These are phyloP conservation scores for Myxozyma sirexii DNA, from an alignment of 805 yeast species.

Conservation along the genomic window DNA sequence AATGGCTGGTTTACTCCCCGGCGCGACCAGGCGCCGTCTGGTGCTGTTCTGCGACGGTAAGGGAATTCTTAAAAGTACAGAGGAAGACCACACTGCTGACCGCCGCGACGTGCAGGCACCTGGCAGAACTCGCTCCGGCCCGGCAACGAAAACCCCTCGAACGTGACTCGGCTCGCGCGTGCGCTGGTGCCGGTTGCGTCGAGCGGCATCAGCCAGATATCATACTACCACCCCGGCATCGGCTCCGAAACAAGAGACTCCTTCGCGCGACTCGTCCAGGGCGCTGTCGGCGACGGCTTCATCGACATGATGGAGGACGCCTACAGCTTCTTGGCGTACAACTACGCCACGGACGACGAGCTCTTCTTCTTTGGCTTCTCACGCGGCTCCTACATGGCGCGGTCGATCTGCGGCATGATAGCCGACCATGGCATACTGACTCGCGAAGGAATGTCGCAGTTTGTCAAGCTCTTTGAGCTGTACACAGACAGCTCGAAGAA, in stretches of 20 bases:
- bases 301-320: constrained; percentile 16
- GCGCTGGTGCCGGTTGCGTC: constrained; percentile 8
- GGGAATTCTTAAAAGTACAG: neutral
- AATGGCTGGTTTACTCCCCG: no score
- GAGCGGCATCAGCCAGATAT: constrained; percentile 12
- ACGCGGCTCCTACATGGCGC: constrained; percentile 25
- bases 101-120: constrained; percentile 7
- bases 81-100: neutral
- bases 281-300: constrained; percentile 14
- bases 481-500: neutral
- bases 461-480: constrained; percentile 15
- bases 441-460: constrained; percentile 23
- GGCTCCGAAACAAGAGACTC: constrained; percentile 7
- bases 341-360: constrained; percentile 28
- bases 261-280: neutral
- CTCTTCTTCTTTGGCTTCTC: constrained; percentile 31
- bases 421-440: constrained; percentile 19
- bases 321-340: constrained; percentile 24
- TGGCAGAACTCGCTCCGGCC: constrained; percentile 25
- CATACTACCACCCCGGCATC: constrained; percentile 18
- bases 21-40: neutral
- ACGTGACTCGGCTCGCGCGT: constrained; percentile 25
- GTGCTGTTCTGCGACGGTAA: constrained; percentile 8
- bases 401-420: constrained; percentile 22
- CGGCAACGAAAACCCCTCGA: constrained; percentile 10